Conservation (phyloP, 495 filamentous ascomycete species). For the Trichoderma reesei region DNA sequence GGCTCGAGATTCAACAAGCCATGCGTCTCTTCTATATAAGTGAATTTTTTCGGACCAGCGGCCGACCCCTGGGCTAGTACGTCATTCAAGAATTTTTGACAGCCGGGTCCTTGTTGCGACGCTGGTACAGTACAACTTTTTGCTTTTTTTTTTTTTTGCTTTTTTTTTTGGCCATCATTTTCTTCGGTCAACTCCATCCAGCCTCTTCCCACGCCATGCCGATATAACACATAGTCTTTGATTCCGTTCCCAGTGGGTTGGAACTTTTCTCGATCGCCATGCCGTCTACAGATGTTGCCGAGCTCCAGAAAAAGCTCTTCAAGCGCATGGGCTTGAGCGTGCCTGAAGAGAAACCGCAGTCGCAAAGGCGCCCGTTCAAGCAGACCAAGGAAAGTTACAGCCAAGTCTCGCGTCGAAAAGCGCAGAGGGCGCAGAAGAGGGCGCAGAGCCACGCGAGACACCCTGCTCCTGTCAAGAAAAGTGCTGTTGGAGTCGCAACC, state of each 20-base stretch:
- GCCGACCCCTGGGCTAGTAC: no score
- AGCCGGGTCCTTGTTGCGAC: no score
- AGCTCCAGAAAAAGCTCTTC: slow-evolving; percentile 20
- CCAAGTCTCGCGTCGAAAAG: slow-evolving; percentile 42
- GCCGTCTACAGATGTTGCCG: neutral
- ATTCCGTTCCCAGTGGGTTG: neutral
- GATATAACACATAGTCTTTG: neutral
- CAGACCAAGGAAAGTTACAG: slow-evolving; percentile 16
- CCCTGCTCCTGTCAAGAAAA: neutral
- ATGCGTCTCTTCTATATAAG: no score
- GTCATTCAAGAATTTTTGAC: no score
- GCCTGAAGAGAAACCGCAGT: slow-evolving; percentile 9
- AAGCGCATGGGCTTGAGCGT: slow-evolving; percentile 13
- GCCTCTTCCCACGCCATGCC: neutral
- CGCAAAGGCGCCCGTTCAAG: neutral
- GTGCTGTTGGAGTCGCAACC: neutral
- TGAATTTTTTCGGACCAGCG: no score
- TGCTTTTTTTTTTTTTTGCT: neutral
- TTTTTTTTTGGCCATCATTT: neutral
- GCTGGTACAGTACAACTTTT: no score
- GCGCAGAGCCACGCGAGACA: slow-evolving; percentile 16
- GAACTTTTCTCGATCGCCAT: neutral
- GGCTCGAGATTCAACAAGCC: no score
- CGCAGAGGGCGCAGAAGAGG: slow-evolving; percentile 35
- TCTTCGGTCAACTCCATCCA: neutral